A percentile compares a stretch with the other conserved stretches of the same genome.
These are phyloP conservation scores for Glarea lozoyensis DNA, from an alignment of 495 filamentous ascomycete species.

Conservation along the genomic window DNA sequence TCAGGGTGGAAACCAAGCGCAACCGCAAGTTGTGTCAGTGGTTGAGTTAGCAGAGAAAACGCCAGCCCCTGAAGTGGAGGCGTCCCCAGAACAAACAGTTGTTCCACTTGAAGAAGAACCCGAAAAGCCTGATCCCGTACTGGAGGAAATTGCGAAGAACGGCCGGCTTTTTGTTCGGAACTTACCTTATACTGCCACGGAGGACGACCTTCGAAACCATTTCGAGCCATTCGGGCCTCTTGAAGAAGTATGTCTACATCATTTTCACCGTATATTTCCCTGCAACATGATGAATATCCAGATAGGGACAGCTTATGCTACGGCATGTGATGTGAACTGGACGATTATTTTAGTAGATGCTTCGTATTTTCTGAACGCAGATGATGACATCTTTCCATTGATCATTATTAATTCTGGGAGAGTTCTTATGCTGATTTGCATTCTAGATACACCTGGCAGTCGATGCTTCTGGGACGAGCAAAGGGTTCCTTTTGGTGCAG, in stretches of 20 bases:
- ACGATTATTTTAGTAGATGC: constrained; percentile 59
- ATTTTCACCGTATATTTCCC: constrained; percentile 18
- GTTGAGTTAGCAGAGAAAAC: neutral
- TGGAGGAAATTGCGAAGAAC: constrained; percentile 43
- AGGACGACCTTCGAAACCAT: constrained; percentile 62
- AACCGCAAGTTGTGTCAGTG: neutral
- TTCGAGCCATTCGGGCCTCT: constrained; percentile 65
- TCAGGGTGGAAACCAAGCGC: no score
- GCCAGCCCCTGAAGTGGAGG: neutral
- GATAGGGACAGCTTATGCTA: constrained; percentile 99
- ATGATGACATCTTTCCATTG: constrained; percentile 17
- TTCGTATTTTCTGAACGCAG: constrained; percentile 29
- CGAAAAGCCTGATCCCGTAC: constrained; percentile 23
- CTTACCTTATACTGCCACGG: constrained; percentile 69
- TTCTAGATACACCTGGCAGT: constrained; percentile 72
- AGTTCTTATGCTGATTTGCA: constrained; percentile 22
- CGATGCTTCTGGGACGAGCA: constrained; percentile 56
- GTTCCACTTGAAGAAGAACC: constrained; percentile 20
- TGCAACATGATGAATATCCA: constrained; percentile 82
- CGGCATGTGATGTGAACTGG: constrained; percentile 50
- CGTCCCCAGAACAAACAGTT: constrained; percentile 10
- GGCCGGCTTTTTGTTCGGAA: constrained; percentile 83
- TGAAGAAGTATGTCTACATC: constrained; percentile 66
- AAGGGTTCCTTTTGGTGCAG: constrained; percentile 85
- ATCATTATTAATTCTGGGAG: neutral